These are phyloP conservation scores for Aphanoascus verrucosus DNA, from an alignment of 2,329 filamentous ascomycete species.

Conservation along the genomic window DNA sequence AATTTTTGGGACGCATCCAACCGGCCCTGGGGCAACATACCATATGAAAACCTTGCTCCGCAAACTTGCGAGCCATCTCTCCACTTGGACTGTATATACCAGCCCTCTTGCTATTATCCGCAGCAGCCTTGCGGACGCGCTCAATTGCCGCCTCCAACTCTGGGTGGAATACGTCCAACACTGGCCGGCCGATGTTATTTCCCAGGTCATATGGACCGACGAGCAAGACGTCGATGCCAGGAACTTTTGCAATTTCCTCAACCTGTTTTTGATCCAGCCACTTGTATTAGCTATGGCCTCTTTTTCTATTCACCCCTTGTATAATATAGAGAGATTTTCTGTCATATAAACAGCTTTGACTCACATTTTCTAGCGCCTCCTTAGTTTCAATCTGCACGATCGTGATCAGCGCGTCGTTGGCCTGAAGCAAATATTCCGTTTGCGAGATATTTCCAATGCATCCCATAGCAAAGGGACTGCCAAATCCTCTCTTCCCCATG, in stretches of 20 bases:
- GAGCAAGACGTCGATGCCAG: slow-evolving; percentile 44
- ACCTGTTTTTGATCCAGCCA: slow-evolving; percentile 24
- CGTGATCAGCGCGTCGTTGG: slow-evolving; percentile 44
- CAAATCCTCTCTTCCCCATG: slow-evolving; percentile 45
- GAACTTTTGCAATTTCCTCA: slow-evolving; percentile 42
- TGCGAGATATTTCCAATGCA: slow-evolving; percentile 30
- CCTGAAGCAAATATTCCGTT: slow-evolving; percentile 43
- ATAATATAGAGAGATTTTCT: slow-evolving; percentile 1
- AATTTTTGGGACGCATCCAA: neutral
- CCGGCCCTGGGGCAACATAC: slow-evolving; percentile 24
- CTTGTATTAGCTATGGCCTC: slow-evolving; percentile 8
- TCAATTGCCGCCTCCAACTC: slow-evolving; percentile 44
- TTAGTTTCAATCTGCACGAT: slow-evolving; percentile 39
- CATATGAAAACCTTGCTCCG: slow-evolving; percentile 47
- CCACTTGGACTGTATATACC: slow-evolving; percentile 47
- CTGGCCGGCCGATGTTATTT: slow-evolving; percentile 47
- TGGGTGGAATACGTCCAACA: slow-evolving; percentile 38
- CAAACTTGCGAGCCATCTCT: slow-evolving; percentile 42
- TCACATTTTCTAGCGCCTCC: slow-evolving; percentile 30
- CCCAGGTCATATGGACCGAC: slow-evolving; percentile 48
- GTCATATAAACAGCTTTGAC: neutral
- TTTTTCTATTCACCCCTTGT: neutral
- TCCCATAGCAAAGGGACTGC: slow-evolving; percentile 44
- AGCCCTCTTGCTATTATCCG: slow-evolving; percentile 43
- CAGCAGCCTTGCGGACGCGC: slow-evolving; percentile 42